Percentiles rank a stretch among this genome's conserved stretches.
Evolutionary conservation across 257 asterid species (phyloP).

Genomic region (Solanum habrochaites): DNA sequence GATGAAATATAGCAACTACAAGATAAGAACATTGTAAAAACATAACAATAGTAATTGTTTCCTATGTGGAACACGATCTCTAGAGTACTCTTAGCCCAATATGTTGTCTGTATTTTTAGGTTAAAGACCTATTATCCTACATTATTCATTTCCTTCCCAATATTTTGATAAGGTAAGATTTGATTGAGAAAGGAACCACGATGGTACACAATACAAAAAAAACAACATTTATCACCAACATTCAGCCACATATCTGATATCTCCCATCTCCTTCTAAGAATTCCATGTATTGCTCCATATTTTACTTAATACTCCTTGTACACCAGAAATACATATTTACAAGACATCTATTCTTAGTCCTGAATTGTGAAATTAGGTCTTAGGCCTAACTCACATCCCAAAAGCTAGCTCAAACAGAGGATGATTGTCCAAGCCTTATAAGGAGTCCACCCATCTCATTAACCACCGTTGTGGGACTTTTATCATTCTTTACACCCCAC

Average conservation of each 20-base stretch:
- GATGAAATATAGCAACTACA: background rate
- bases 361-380: background rate
- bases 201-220: background rate
- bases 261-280: background rate
- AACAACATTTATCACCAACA: background rate
- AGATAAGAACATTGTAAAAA: background rate
- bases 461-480: no score
- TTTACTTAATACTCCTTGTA: background rate
- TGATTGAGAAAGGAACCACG: background rate
- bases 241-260: background rate
- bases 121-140: background rate
- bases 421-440: no score
- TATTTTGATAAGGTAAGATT: background rate
- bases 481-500: no score
- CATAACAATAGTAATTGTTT: background rate
- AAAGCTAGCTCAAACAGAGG: no score
- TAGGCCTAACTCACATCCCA: no score
- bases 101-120: background rate
- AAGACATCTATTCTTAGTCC: background rate
- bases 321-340: background rate
- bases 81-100: background rate
- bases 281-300: background rate
- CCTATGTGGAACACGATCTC: background rate
- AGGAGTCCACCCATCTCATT: no score
- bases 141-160: background rate